A percentile compares a stretch with the other conserved stretches of the same genome.
These are phyloP conservation scores for Hagleromyces aurorensis DNA, from an alignment of 805 yeast species.

Conservation along the genomic window DNA sequence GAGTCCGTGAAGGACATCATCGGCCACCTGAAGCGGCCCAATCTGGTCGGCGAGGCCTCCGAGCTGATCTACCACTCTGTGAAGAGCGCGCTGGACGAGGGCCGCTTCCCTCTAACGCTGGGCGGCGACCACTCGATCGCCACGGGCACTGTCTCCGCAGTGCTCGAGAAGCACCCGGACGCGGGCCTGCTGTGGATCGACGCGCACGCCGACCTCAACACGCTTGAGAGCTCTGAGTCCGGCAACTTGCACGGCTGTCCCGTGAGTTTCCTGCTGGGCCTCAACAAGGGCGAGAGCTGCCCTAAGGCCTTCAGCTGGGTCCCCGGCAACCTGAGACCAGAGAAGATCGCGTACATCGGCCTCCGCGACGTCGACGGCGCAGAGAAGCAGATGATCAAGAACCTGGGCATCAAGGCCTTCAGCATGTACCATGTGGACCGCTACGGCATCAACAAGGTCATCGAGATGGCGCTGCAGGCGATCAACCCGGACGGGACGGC, in stretches of 20 bases:
- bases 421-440: slow-evolving; percentile 96
- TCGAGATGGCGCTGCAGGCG: slow-evolving; percentile 79
- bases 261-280: slow-evolving; percentile 80
- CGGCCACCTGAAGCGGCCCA: slow-evolving; percentile 59
- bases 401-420: slow-evolving; percentile 70
- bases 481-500: slow-evolving; percentile 62
- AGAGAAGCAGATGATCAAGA: slow-evolving; percentile 67
- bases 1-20: slow-evolving; percentile 43
- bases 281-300: slow-evolving; percentile 49
- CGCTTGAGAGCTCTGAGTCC: slow-evolving; percentile 71
- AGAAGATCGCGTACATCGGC: slow-evolving; percentile 85
- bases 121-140: slow-evolving; percentile 98
- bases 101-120: slow-evolving; percentile 65
- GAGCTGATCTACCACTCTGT: slow-evolving; percentile 56
- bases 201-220: slow-evolving; percentile 96
- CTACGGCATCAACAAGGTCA: slow-evolving; percentile 84
- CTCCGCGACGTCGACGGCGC: slow-evolving; percentile 87
- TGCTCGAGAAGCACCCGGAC: slow-evolving; percentile 69
- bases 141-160: slow-evolving; percentile 85
- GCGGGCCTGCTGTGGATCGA: slow-evolving; percentile 93
- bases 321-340: slow-evolving; percentile 53
- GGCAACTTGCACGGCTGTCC: slow-evolving; percentile 98
- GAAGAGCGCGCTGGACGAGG: slow-evolving; percentile 38
- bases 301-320: slow-evolving; percentile 82
- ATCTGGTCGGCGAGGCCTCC: slow-evolving; percentile 68